Conservation (phyloP, 331 rosid species). For the Rhamnella rubrinervis region DNA sequence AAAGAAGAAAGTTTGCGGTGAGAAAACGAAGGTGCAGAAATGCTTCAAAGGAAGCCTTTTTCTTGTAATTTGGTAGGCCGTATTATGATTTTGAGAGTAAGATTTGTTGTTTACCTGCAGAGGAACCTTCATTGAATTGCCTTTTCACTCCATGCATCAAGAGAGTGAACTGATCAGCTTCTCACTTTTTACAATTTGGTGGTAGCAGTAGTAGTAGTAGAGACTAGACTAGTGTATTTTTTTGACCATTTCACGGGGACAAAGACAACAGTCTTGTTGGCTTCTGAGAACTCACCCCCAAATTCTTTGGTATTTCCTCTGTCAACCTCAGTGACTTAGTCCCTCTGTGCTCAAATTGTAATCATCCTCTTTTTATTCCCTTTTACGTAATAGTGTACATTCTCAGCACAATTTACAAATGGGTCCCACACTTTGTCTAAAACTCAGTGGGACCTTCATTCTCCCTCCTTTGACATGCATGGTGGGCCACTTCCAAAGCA, state of each 20-base stretch:
- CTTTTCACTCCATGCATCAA: constrained; percentile 11
- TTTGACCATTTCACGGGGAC: constrained; percentile 12
- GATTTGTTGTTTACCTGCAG: constrained; percentile 27
- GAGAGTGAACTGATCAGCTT: background rate
- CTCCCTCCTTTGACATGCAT: background rate
- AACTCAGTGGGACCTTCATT: background rate
- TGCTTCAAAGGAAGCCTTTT: constrained; percentile 24
- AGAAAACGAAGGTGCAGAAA: constrained; percentile 2
- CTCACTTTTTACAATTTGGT: too few relatives aligned
- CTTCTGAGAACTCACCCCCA: constrained; percentile 2
- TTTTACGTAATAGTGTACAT: constrained; percentile 22
- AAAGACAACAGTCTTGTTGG: constrained; percentile 32
- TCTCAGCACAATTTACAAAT: constrained; percentile 8
- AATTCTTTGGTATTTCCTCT: constrained; percentile 36
- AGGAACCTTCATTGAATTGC: constrained; percentile 39
- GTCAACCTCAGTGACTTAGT: constrained; percentile 30
- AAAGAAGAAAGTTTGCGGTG: too few relatives aligned
- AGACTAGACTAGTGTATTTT: constrained; percentile 3
- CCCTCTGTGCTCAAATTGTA: constrained; percentile 5
- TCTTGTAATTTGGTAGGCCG: constrained; percentile 10
- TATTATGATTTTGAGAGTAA: constrained; percentile 16
- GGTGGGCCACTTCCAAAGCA: constrained; percentile 1
- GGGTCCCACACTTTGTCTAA: constrained; percentile 17
- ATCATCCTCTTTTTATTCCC: constrained; percentile 19
- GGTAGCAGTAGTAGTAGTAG: too few relatives aligned